phyloP scores from a whole-genome alignment of 192 early-diverging fungal genomes.

The Spizellomyces sp. region DNA sequence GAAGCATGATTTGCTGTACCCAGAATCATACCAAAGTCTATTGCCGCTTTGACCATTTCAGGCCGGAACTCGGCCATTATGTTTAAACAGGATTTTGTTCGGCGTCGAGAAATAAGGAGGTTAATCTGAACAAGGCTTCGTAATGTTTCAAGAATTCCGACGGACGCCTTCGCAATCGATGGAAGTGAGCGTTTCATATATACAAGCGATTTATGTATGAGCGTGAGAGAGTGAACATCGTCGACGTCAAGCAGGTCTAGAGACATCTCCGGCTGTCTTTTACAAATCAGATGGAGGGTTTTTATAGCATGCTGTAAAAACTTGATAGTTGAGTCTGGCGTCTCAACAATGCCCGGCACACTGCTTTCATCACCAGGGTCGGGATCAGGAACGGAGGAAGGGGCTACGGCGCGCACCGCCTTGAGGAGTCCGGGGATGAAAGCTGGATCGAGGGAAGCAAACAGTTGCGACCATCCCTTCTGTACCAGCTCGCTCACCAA shows the following conservation, averaged over 20 bases:
- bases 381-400: background rate
- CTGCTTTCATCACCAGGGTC: background rate
- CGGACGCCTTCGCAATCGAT: background rate
- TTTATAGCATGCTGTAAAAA: background rate
- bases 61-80: background rate
- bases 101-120: background rate
- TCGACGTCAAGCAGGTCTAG: background rate
- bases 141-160: background rate
- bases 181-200: background rate
- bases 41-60: background rate
- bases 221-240: background rate
- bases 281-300: background rate
- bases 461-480: background rate
- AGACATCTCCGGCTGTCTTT: background rate
- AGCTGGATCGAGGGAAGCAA: background rate
- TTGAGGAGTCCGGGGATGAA: background rate
- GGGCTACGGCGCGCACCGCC: background rate
- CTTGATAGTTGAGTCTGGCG: background rate
- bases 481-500: background rate
- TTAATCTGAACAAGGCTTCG: background rate
- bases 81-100: background rate
- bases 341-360: too few species aligned
- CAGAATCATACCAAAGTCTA: background rate
- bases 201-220: background rate
- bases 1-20: background rate